phyloP scores from a whole-genome alignment of 2,329 filamentous ascomycete genomes.

The Ilyonectria mors-panacis region DNA sequence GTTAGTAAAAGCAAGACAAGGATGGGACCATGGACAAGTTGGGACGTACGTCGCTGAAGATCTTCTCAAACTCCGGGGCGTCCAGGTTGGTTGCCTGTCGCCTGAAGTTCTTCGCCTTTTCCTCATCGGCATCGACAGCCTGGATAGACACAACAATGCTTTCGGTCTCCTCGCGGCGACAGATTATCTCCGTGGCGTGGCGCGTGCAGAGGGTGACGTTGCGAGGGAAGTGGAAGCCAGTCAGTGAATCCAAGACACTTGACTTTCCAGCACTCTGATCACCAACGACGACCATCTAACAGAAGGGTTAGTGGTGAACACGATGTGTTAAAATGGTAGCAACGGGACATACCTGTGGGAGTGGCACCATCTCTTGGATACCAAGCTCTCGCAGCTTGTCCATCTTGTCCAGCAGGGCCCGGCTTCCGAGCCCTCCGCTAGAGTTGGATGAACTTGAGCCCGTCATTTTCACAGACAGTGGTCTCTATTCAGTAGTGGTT shows the following conservation, averaged over 20 bases:
- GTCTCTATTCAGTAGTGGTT: not conserved
- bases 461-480: conserved; percentile 23
- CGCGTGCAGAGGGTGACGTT: conserved; percentile 62
- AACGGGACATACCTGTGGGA: conserved; percentile 67
- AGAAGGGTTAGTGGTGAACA: not conserved
- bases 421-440: conserved; percentile 38
- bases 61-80: conserved; percentile 49
- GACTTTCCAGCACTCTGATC: conserved; percentile 91
- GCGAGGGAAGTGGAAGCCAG: conserved; percentile 64
- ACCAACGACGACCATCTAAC: conserved; percentile 85
- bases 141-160: conserved; percentile 60
- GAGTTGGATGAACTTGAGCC: conserved; percentile 7
- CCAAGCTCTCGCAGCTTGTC: conserved; percentile 60
- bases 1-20: not conserved
- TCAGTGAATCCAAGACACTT: conserved; percentile 81
- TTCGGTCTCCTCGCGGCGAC: conserved; percentile 53
- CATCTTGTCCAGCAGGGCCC: conserved; percentile 52
- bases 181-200: conserved; percentile 64
- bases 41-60: conserved; percentile 58
- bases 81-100: conserved; percentile 44
- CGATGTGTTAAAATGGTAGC: not conserved
- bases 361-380: conserved; percentile 54
- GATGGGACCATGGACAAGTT: fast-evolving
- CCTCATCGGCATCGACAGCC: conserved; percentile 29
- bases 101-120: conserved; percentile 46